phyloP scores from a whole-genome alignment of 2,329 filamentous ascomycete genomes.

The Aspergillus sergii region DNA sequence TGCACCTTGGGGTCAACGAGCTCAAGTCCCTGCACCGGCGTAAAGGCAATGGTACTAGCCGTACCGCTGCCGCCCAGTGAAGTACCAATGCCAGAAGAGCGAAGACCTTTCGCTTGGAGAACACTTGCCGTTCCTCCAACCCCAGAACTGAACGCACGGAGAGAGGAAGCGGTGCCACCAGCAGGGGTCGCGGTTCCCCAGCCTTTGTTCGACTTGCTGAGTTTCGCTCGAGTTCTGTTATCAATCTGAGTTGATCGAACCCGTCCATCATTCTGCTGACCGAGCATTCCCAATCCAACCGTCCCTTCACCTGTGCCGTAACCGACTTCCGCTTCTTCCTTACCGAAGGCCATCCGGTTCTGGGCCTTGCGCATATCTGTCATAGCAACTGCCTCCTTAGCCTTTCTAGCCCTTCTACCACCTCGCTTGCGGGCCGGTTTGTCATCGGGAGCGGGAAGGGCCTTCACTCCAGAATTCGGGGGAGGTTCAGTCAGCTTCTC shows the following conservation, averaged over 20 bases:
- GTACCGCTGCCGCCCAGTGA: slow-evolving; percentile 70
- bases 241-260: slow-evolving; percentile 89
- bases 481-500: slow-evolving; percentile 93
- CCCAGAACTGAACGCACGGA: slow-evolving; percentile 74
- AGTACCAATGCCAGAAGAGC: slow-evolving; percentile 78
- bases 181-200: slow-evolving; percentile 74
- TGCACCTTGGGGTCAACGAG: slow-evolving; percentile 91
- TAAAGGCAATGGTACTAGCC: slow-evolving; percentile 87
- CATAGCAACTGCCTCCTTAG: slow-evolving; percentile 96
- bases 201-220: slow-evolving; percentile 92
- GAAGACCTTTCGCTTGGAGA: slow-evolving; percentile 77
- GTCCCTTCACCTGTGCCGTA: slow-evolving; percentile 86
- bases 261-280: slow-evolving; percentile 81
- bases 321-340: slow-evolving; percentile 90
- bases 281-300: slow-evolving; percentile 92
- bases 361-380: slow-evolving; percentile 95
- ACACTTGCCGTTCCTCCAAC: slow-evolving; percentile 65
- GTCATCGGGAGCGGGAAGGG: slow-evolving; percentile 89
- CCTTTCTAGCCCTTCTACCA: slow-evolving; percentile 84
- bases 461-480: slow-evolving; percentile 82
- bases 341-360: slow-evolving; percentile 93
- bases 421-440: slow-evolving; percentile 92
- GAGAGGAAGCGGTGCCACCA: slow-evolving; percentile 70
- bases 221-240: slow-evolving; percentile 86
- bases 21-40: slow-evolving; percentile 90